Percentiles rank a stretch among this genome's conserved stretches.
Conservation (phyloP, 257 asterid genomes). For the Haberlea rhodopensis region DNA sequence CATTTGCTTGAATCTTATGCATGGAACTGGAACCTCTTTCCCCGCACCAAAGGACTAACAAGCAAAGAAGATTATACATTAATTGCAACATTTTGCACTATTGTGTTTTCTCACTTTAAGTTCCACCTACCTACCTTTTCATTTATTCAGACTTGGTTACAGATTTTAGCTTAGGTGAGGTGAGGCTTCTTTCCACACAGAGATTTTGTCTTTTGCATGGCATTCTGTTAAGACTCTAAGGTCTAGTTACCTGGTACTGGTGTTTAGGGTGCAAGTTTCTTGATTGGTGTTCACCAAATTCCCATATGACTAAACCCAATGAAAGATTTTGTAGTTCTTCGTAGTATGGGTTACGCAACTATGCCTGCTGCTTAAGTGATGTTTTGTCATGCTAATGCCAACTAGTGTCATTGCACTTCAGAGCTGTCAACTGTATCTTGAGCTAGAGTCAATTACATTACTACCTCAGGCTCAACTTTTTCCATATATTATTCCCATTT, state of each 20-base stretch:
- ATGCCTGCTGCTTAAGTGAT: neutral
- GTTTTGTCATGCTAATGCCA: neutral
- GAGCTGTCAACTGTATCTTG: too few species aligned
- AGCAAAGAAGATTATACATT: neutral
- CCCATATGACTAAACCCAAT: neutral
- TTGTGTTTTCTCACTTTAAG: neutral
- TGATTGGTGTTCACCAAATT: neutral
- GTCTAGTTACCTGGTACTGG: neutral
- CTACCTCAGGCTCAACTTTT: neutral
- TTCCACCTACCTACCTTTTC: too few species aligned
- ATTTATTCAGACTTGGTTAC: neutral
- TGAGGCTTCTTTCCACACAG: neutral
- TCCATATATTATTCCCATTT: neutral
- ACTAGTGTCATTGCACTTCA: too few species aligned
- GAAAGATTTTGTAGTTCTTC: neutral
- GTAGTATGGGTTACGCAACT: neutral
- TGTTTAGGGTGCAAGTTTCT: neutral
- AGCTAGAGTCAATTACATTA: too few species aligned
- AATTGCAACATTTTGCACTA: neutral
- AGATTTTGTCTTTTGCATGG: neutral
- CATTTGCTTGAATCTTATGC: neutral
- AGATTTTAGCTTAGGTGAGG: too few species aligned
- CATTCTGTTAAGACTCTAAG: neutral
- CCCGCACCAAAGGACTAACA: neutral
- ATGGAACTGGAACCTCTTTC: constrained; percentile 2